Evolutionary conservation across 441 rosid genomes (phyloP).

Genomic region (Flueggea neowawraea): DNA sequence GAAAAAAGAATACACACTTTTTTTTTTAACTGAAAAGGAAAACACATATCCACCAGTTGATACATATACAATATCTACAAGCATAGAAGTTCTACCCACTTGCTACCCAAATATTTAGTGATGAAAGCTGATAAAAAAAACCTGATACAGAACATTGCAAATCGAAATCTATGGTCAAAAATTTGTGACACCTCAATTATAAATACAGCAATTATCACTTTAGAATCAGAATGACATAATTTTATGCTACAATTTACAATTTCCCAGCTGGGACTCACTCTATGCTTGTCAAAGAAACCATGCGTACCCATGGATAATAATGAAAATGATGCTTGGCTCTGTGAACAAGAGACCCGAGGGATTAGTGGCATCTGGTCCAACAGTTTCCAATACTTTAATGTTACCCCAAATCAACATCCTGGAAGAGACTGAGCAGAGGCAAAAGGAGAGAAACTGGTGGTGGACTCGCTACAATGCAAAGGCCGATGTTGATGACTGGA

Average conservation of each 20-base stretch:
- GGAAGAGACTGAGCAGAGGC: constrained; percentile 89
- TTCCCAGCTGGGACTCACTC: background rate
- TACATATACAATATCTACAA: no score
- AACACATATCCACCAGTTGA: no score
- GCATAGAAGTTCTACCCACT: no score
- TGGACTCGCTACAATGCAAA: constrained; percentile 73
- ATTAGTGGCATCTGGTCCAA: background rate
- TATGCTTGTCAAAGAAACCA: no score
- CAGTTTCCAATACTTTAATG: no score
- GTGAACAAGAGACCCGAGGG: background rate
- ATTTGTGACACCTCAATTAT: constrained; percentile 5
- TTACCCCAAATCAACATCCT: constrained; percentile 35
- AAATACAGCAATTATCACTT: constrained; percentile 5
- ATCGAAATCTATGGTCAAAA: constrained; percentile 7
- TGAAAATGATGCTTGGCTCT: no score
- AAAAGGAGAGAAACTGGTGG: constrained; percentile 81
- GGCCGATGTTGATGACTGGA: constrained; percentile 48
- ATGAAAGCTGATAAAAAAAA: constrained; percentile 1
- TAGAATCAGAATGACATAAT: constrained; percentile 4
- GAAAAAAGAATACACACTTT: no score
- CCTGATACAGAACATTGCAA: constrained; percentile 12
- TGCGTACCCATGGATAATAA: no score
- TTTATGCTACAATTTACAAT: no score
- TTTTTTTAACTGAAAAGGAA: no score
- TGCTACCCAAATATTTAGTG: background rate